phyloP scores from a whole-genome alignment of 2,329 filamentous ascomycete genomes.

The Colletotrichum somersetense region DNA sequence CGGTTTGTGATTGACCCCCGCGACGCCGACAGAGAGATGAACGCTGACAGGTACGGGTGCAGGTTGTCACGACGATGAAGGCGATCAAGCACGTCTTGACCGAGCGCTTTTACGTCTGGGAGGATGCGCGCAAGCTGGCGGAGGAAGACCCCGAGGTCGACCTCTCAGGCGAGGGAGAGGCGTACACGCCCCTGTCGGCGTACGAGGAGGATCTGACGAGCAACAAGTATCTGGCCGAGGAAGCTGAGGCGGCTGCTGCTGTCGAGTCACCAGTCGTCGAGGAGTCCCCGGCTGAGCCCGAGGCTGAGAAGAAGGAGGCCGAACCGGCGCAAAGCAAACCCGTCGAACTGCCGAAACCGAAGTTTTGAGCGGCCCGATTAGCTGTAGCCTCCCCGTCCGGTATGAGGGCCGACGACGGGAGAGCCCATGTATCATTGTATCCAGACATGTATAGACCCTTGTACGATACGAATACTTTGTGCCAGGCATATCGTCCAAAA shows the following conservation, averaged over 20 bases:
- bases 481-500: conserved; percentile 9
- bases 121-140: conserved; percentile 78
- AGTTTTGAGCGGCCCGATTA: conserved; percentile 22
- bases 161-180: conserved; percentile 61
- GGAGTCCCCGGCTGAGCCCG: not conserved
- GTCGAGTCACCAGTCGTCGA: conserved; percentile 1
- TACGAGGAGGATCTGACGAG: conserved; percentile 50
- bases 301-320: conserved; percentile 19
- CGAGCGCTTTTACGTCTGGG: conserved; percentile 90
- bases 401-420: conserved; percentile 1
- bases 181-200: conserved; percentile 61
- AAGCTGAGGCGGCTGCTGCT: conserved; percentile 4
- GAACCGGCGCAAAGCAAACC: conserved; percentile 20
- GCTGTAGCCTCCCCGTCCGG: conserved; percentile 12
- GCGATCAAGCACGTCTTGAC: conserved; percentile 87
- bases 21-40: not conserved
- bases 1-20: conserved; percentile 66
- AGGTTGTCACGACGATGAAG: conserved; percentile 84
- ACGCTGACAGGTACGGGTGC: conserved; percentile 33
- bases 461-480: conserved; percentile 38
- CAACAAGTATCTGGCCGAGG: conserved; percentile 21
- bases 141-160: conserved; percentile 76
- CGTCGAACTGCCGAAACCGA: conserved; percentile 32
- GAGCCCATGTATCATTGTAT: conserved; percentile 39
- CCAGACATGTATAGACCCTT: conserved; percentile 41